Percentiles rank a stretch among this genome's conserved stretches.
These are phyloP conservation scores for Lyophyllum semitale DNA, from an alignment of 768 basidiomycete genomes.

Conservation along the genomic window DNA sequence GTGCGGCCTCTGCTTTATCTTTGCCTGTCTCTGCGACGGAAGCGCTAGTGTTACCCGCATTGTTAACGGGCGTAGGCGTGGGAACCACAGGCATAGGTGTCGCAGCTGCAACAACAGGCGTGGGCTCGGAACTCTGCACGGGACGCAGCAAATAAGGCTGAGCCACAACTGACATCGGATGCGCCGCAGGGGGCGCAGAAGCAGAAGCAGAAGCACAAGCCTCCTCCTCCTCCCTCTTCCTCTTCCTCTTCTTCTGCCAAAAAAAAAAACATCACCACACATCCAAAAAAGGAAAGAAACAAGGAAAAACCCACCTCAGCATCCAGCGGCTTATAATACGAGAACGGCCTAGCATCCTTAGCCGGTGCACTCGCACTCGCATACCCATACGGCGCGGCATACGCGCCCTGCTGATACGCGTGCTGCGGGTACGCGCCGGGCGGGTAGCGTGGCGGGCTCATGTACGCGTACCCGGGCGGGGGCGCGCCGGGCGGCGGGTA, in stretches of 20 bases:
- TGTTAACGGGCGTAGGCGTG: not conserved
- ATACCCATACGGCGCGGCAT: not conserved
- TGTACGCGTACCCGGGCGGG: slow-evolving; percentile 2
- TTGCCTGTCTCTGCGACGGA: not conserved
- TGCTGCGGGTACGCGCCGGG: not conserved
- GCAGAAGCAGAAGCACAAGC: not conserved
- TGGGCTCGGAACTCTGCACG: not conserved
- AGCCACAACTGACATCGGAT: not conserved
- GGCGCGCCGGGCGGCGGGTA: not conserved
- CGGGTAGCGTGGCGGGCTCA: not conserved
- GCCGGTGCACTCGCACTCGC: not conserved
- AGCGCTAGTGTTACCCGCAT: too few relatives aligned
- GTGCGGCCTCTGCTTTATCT: not conserved
- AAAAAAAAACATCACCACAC: not conserved
- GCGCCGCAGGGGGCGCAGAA: not conserved
- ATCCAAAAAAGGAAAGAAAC: not conserved
- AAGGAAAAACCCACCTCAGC: not conserved
- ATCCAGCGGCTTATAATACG: not conserved
- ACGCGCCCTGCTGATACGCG: not conserved
- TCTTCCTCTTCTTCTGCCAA: not conserved
- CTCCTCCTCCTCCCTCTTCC: not conserved
- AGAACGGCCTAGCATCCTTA: not conserved
- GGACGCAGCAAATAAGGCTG: not conserved
- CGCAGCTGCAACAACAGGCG: not conserved
- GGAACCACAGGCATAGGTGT: too few relatives aligned